These are phyloP conservation scores for Arachis hypogaea DNA, from an alignment of 306 rosid species.

Conservation along the genomic window DNA sequence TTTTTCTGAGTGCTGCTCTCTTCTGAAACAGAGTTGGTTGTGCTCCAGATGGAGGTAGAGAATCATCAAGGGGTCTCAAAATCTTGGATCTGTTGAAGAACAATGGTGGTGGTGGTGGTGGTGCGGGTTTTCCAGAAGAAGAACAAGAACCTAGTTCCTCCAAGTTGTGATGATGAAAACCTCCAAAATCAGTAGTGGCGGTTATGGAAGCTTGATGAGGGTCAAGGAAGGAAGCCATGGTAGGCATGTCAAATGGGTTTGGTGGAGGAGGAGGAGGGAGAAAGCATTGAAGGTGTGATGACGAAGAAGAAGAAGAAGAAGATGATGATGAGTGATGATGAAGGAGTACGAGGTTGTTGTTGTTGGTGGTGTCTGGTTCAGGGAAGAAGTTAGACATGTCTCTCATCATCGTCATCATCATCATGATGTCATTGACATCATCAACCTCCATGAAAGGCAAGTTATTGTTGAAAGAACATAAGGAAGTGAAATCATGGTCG, in stretches of 20 bases:
- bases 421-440: no score
- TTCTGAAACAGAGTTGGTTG: conserved; percentile 91
- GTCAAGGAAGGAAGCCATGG: conserved; percentile 40
- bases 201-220: conserved; percentile 28
- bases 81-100: conserved; percentile 62
- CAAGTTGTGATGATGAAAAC: conserved; percentile 46
- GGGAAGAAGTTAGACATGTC: conserved; percentile 47
- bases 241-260: neutral
- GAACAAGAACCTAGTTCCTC: conserved; percentile 49
- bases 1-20: conserved; percentile 75
- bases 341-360: conserved; percentile 44
- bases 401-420: neutral
- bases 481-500: neutral
- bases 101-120: neutral
- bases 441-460: no score
- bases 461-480: no score
- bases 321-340: conserved; percentile 73
- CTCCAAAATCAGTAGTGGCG: conserved; percentile 29
- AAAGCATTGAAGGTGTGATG: conserved; percentile 59
- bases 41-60: conserved; percentile 66
- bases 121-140: no score
- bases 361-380: conserved; percentile 34
- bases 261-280: conserved; percentile 56
- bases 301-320: conserved; percentile 66
- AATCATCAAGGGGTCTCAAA: conserved; percentile 69